Base-by-base conservation (phyloP, 1,284 basidiomycete genomes). In the Irpex sp. region DNA sequence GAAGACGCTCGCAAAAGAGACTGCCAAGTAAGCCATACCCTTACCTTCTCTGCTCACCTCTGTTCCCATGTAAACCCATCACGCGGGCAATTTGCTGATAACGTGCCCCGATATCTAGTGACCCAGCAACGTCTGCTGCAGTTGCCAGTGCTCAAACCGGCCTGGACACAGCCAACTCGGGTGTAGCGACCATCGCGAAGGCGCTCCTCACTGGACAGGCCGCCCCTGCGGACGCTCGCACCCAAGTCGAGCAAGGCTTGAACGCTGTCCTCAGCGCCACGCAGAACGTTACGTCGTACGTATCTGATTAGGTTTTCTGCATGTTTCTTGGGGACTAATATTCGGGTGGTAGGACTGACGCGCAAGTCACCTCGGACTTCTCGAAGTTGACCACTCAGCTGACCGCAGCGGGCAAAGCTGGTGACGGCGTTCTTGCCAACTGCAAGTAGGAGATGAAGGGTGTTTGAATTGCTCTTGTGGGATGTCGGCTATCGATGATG, bases 181-280 rank as follows among this genome's bases (percentile, higher is more conserved):
- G 74, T 7, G 74, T 78, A 26, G 70, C 65, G 50, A 70, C 71
- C 6, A 79, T 79, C 59, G 77, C 73, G 8, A 65, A 68, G 57
- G 71, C 78, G 4, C 69, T 80, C 26, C 6, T 76, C 17, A 69
- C 71, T 0, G 76, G 76, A 4, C 70, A 74, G 64, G 62, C 68
- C 4, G 73, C 76, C 3, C 76, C 78, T 15, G 74, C 77, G n/a
- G 70, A 62, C 26, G 75, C 75, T 37, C 68, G 76, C 36, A 69
- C 73, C 65, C 73, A 77, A 67, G 76, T 78, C 55, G 67, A 61
- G 0, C 65, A 65, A 19, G 75, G 75, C 26, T 69, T 80, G 37
- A 67, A 67, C 39, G 64, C 67, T 2, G 77, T 78, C 0, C 69
- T 72, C 60, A 67, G 68, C 19, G 75, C 77, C 15, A 68, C 79